Percentiles rank a stretch among this genome's conserved stretches.
phyloP scores from a whole-genome alignment of 2,329 filamentous ascomycete species.

The Ceratocystis variospora region DNA sequence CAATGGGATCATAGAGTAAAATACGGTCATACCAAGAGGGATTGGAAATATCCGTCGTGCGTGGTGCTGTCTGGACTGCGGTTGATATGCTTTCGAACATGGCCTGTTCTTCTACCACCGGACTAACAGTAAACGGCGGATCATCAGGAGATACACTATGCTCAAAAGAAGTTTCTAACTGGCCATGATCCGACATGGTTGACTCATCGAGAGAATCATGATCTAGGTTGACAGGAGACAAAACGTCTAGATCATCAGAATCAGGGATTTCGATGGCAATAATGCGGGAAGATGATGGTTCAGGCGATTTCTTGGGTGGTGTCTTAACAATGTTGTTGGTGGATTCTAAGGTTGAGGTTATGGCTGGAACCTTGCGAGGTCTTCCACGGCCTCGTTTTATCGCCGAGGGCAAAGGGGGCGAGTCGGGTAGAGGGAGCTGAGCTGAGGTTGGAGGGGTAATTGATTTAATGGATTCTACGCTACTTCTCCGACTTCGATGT shows the following conservation, averaged over 20 bases:
- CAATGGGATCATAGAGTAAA: constrained; percentile 79
- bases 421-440: constrained; percentile 3
- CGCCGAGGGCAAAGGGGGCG: not conserved
- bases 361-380: constrained; percentile 7
- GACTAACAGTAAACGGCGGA: constrained; percentile 29
- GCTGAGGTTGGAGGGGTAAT: constrained; percentile 15
- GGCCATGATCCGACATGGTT: constrained; percentile 12
- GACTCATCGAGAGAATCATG: constrained; percentile 3
- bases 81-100: constrained; percentile 42
- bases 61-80: constrained; percentile 39
- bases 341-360: not conserved
- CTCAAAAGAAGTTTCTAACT: constrained; percentile 8
- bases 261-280: constrained; percentile 19
- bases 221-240: not conserved
- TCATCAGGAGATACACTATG: constrained; percentile 30
- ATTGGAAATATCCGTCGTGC: constrained; percentile 34
- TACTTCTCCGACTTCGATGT: not conserved
- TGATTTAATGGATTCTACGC: constrained; percentile 1
- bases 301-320: not conserved
- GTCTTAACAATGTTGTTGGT: not conserved
- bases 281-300: not conserved
- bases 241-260: constrained; percentile 14
- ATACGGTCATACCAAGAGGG: constrained; percentile 87
- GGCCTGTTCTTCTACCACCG: constrained; percentile 31
- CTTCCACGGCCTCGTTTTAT: constrained; percentile 26